phyloP scores from a whole-genome alignment of 164 flowering plant species.

The Magnolia kwangsiensis region DNA sequence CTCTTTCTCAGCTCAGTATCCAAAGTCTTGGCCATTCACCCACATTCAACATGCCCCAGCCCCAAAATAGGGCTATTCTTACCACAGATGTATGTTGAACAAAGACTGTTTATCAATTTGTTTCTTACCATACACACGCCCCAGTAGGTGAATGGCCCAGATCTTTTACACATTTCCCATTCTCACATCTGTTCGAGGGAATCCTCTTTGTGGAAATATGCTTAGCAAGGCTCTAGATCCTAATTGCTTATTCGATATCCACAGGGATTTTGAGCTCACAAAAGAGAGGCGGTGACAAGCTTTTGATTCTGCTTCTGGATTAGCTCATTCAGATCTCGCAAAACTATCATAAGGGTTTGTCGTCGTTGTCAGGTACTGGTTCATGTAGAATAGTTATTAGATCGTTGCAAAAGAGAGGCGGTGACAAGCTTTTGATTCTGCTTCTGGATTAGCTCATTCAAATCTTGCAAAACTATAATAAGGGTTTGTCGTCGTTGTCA shows the following conservation, averaged over 20 bases:
- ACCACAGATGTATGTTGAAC: neutral
- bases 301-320: slow-evolving; percentile 4
- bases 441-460: neutral
- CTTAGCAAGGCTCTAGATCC: neutral
- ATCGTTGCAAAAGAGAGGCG: slow-evolving; percentile 23
- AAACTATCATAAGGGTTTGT: neutral
- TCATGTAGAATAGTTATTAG: neutral
- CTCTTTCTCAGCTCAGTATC: too few species aligned
- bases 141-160: neutral
- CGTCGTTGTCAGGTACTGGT: neutral
- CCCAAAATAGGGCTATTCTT: neutral
- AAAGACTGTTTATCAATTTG: neutral
- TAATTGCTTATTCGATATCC: slow-evolving; percentile 1
- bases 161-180: neutral
- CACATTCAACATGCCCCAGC: neutral
- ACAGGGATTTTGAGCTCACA: slow-evolving; percentile 58
- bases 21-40: neutral
- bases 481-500: neutral
- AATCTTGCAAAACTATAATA: neutral
- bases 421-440: slow-evolving; percentile 11
- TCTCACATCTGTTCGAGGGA: neutral
- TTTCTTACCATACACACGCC: neutral
- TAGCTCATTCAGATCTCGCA: neutral
- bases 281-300: slow-evolving; percentile 19
- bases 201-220: neutral